Evolutionary conservation across 1,284 basidiomycete species (phyloP), one percentile per base, ranked within the genome.

Genomic region (Pseudozyma tsukubaensis): DNA sequence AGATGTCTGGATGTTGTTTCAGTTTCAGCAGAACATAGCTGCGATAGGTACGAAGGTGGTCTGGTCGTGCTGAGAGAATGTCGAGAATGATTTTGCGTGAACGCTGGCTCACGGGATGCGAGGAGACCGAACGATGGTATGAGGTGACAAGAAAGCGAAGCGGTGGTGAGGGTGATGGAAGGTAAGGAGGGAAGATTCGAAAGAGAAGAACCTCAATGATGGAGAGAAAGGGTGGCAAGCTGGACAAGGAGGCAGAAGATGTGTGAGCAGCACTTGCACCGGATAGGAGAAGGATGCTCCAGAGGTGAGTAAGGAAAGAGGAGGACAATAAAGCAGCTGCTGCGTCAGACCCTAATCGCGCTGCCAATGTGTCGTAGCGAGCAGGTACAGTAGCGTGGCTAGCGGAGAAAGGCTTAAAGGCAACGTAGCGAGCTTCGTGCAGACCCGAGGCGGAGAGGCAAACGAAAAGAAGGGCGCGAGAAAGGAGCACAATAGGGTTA

Each of bases 1-100:
- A 29, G 24, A 29, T 29, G 47, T 35, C 47, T 49, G 34, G 24
- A n/a, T 2, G 16, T 4, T 29, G 44, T 47, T 9, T 7, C 7
- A 18, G 2, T 18, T 39, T 51, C 37, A 51, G 24, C 50, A 51
- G 24, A 18, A 48, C 55, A 57, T 57, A 16, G 36, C 49, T 6
- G 50, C 18, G 16, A 40, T 16, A 21, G 34, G 4, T 21, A 35
- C 36, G 49, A 18, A 7, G 49, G 14, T 37, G 34, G 11, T 36
- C 5, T 29, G 47, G n/a, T 37, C 9, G 29, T 37, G n/a, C 13
- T 10, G 16, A 9, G 47, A 13, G 49, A 50, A 2, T 34, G 34
- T 50, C 13, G 40, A 42, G 40, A 18, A 42, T n/a, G n/a, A n/a
- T n/a, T n/a, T n/a, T n/a, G n/a, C n/a, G n/a, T n/a, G n/a, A n/a